These are phyloP conservation scores for Russula virescens DNA, from an alignment of 768 basidiomycete genomes.

Conservation along the genomic window DNA sequence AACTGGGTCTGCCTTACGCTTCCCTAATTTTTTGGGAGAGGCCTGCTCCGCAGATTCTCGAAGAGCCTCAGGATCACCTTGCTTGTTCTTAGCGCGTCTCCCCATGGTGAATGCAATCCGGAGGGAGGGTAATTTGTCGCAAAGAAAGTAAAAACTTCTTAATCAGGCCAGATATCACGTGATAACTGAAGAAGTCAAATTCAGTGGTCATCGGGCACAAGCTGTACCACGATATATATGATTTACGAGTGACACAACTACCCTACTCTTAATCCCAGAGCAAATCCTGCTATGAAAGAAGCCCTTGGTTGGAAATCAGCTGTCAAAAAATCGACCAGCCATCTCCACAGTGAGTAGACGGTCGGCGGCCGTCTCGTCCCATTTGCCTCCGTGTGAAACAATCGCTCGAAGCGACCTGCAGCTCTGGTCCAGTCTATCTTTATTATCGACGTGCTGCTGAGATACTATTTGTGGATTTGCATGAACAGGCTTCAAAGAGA, in stretches of 20 bases:
- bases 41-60: slow-evolving; percentile 33
- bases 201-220: too few species aligned
- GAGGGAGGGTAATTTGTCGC: too few species aligned
- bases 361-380: slow-evolving; percentile 58
- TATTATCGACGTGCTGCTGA: slow-evolving; percentile 65
- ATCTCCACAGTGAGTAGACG: slow-evolving; percentile 56
- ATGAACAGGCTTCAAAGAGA: background rate
- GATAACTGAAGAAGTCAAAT: too few species aligned
- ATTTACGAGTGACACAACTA: slow-evolving; percentile 28
- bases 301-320: slow-evolving; percentile 92
- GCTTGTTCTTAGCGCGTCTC: slow-evolving; percentile 80
- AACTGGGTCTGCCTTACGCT: slow-evolving; percentile 58
- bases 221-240: too few species aligned
- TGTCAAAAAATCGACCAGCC: slow-evolving; percentile 73
- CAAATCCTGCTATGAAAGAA: slow-evolving; percentile 79
- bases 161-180: background rate
- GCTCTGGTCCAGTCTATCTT: slow-evolving; percentile 76
- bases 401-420: slow-evolving; percentile 60
- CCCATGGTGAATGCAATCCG: slow-evolving; percentile 49
- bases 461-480: slow-evolving; percentile 49
- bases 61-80: slow-evolving; percentile 60
- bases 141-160: background rate
- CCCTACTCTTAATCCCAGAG: slow-evolving; percentile 75
- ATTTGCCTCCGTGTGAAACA: slow-evolving; percentile 60
- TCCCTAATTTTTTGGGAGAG: slow-evolving; percentile 57